Evolutionary conservation across 1,139 yeast genomes (phyloP).

Genomic region (Kurtzmaniella quercitrusa): DNA sequence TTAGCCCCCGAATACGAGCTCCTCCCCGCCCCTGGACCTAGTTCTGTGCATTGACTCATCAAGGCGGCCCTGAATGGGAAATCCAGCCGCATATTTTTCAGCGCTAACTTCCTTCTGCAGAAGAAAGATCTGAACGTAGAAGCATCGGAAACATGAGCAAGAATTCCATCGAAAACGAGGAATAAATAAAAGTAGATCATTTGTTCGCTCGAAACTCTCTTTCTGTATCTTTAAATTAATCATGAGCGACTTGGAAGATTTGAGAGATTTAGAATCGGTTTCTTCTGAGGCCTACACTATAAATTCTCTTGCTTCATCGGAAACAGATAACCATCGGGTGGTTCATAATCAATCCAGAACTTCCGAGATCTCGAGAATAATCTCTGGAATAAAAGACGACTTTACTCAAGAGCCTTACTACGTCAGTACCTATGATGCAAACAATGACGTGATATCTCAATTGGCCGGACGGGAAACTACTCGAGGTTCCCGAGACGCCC

Average conservation of each 20-base stretch:
- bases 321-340: neutral
- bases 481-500: neutral
- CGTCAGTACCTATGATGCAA: neutral
- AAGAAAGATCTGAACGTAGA: neutral
- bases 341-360: constrained; percentile 1
- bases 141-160: neutral
- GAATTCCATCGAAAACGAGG: neutral
- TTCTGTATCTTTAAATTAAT: too few relatives aligned
- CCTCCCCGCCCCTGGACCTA: neutral
- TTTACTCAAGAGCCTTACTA: constrained; percentile 15
- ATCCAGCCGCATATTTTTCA: neutral
- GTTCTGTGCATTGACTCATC: neutral
- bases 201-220: too few relatives aligned
- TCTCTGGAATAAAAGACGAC: constrained; percentile 32
- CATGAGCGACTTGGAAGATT: neutral
- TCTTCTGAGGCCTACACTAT: neutral
- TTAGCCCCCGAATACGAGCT: neutral
- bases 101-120: neutral
- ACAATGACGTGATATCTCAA: neutral
- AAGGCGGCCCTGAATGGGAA: neutral
- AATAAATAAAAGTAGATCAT: neutral
- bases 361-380: constrained; percentile 23
- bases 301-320: neutral
- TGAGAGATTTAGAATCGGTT: neutral
- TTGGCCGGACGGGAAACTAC: neutral